These are phyloP conservation scores for Saccharomycopsis olivae DNA, from an alignment of 805 yeast species.

Conservation along the genomic window DNA sequence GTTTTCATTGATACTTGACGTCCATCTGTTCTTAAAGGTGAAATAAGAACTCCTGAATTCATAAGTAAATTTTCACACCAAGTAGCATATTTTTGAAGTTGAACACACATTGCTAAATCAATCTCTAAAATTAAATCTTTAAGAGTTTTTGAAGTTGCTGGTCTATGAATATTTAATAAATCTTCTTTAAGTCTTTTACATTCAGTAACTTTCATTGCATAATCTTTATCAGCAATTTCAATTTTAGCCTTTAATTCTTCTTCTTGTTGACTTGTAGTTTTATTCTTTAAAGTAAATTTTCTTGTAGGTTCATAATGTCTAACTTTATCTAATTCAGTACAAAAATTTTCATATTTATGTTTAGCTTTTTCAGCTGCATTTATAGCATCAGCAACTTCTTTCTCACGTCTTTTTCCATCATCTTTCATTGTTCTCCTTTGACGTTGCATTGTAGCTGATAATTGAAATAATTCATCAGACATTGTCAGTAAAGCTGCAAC, in stretches of 20 bases:
- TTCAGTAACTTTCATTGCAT: conserved; percentile 61
- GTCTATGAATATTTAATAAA: conserved; percentile 64
- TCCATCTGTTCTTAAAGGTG: conserved; percentile 52
- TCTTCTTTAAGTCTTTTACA: conserved; percentile 69
- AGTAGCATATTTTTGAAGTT: conserved; percentile 80
- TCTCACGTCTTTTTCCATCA: conserved; percentile 70
- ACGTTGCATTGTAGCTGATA: conserved; percentile 59
- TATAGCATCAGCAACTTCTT: conserved; percentile 76
- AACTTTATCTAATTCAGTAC: conserved; percentile 79
- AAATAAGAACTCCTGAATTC: conserved; percentile 73
- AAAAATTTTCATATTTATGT: conserved; percentile 60
- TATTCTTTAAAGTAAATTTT: conserved; percentile 70
- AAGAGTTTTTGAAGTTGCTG: conserved; percentile 58
- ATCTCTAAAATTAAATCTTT: conserved; percentile 74
- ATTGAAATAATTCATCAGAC: conserved; percentile 72
- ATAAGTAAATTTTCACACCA: conserved; percentile 75
- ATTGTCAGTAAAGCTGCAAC: conserved; percentile 72
- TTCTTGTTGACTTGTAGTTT: conserved; percentile 68
- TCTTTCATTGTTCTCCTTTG: conserved; percentile 74
- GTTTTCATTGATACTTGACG: conserved; percentile 59
- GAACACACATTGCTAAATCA: conserved; percentile 83
- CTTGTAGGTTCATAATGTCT: conserved; percentile 75
- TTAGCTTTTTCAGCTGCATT: conserved; percentile 83
- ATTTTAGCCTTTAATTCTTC: conserved; percentile 81
- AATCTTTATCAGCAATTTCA: conserved; percentile 77